Evolutionary conservation across 2,329 filamentous ascomycete species (phyloP), one percentile per base, ranked within the genome.

Genomic region (Allantophomopsis lycopodina): DNA sequence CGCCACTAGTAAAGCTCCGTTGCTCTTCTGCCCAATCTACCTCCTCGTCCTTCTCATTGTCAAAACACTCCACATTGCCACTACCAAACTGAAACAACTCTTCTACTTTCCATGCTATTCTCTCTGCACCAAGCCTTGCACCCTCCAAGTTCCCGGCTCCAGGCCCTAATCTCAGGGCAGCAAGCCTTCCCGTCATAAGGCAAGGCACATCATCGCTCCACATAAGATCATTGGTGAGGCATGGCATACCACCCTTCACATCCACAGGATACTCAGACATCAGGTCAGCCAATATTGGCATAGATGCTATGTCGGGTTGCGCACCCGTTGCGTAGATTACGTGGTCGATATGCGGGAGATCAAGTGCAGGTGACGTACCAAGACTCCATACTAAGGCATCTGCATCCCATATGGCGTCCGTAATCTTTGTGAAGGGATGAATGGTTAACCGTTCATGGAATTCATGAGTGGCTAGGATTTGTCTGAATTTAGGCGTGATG

Each of bases 91-190:
- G 18, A 13, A 38, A 28, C 28, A 38, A 14, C 20, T 38, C 37
- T 13, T 30, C 37, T 11, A 38, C 30, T n/a, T 38, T 38, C 37
- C 37, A 38, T 13, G 75, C 73, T 36, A 86, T 73, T 37, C 83
- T 68, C 60, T 88, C 83, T 0, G 83, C 82, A 0, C 81, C 81
- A 18, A 78, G 53, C 46, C 83, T 71, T 3, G 81, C 81, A 0
- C 83, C 83, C 20, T 81, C 82, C 3, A 88, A 61, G 54, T 88
- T 88, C 0, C 73, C 74, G 1, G 79, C 80, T 1, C 76, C 80
- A 10, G 83, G 83, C 0, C 83, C 83, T 0, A 89, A 60, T 41
- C 76, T 68, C 47, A 89, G 55, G 1, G 69, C 73, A 0, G 79
- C 83, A 30, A 88, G 59, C 39, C 75, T 66, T 2, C 81, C 83